These are phyloP conservation scores for Penicillium sp. DNA, from an alignment of 2,329 filamentous ascomycete species.

Conservation along the genomic window DNA sequence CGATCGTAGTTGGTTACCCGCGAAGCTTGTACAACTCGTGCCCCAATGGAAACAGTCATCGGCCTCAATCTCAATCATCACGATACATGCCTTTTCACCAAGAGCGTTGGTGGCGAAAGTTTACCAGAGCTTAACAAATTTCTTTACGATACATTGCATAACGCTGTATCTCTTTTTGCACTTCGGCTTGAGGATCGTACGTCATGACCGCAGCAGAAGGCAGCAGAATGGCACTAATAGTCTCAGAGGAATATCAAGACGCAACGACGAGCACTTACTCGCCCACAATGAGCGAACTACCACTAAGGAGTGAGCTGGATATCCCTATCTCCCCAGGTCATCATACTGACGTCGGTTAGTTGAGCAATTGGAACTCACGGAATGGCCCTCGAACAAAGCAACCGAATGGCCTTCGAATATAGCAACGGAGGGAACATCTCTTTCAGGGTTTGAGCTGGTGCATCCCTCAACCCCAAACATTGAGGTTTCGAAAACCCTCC, in stretches of 20 bases:
- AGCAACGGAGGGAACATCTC: not conserved
- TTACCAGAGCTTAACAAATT: not conserved
- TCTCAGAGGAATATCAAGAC: constrained; percentile 20
- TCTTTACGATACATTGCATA: not conserved
- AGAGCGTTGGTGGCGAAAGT: not conserved
- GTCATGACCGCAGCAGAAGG: constrained; percentile 1
- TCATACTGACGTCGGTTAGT: not conserved
- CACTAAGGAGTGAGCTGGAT: constrained; percentile 7
- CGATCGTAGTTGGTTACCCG: not conserved
- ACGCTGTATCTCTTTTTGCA: constrained; percentile 5
- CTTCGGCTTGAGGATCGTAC: constrained; percentile 9
- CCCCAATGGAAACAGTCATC: not conserved
- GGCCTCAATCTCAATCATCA: not conserved
- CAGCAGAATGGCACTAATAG: constrained; percentile 10
- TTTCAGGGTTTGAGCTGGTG: not conserved
- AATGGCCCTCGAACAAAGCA: not conserved
- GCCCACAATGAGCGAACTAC: constrained; percentile 21
- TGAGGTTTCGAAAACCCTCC: not conserved
- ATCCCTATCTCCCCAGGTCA: not conserved
- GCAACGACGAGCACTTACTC: constrained; percentile 22
- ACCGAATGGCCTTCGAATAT: not conserved
- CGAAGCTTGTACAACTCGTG: not conserved
- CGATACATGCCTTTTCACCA: not conserved
- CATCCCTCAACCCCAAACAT: not conserved
- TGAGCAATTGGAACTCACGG: not conserved